Base-by-base conservation (phyloP, 1,139 yeast genomes). In the Protomyces inundatus region DNA sequence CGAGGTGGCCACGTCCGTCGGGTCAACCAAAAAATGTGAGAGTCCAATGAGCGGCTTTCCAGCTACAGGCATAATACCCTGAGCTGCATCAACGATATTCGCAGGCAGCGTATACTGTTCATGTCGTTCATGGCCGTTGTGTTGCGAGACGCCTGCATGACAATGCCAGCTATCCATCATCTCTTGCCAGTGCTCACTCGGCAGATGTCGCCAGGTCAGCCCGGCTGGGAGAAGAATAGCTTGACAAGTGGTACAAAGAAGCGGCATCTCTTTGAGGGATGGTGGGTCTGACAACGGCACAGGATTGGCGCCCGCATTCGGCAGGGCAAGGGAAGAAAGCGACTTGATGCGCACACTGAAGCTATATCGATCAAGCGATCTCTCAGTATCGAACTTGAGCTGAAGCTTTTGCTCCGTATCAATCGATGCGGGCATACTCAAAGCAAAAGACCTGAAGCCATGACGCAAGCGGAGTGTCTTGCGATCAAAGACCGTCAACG, bases 131-230 rank as follows among this genome's bases (percentile, higher is more conserved):
- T 69, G 69, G 32, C 75, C 72, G 46, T 76, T 73, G 32, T 70
- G 70, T 36, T 78, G 77, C 0, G 98, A 98, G 33, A 58, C 53
- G 14, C 72, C 90, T 90, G 56, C 54, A 73, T 93, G 98, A 72
- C 98, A 93, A 73, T 93, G 98, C 98, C 98, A 93, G 69, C 87
- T 88, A 67, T 93, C 98, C 96, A 93, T 88, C 82, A 93, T 79
- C 72, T 93, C 98, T 10, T 88, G 84, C 98, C 98, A 93, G 64
- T 84, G 79, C 70, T 90, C 97, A 0, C 96, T 87, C 0, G 98
- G 98, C 85, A 91, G 82, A 54, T 89, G 88, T 58, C 72, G 73
- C 75, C 75, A 74, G 10, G 30, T 4, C 30, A 42, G 7, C 6
- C 16, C 30, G 9, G 32, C 7, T 6, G 48, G 48, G 6, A 42